Evolutionary conservation across 257 asterid genomes (phyloP).

Genomic region (Thymus quinquecostatus): DNA sequence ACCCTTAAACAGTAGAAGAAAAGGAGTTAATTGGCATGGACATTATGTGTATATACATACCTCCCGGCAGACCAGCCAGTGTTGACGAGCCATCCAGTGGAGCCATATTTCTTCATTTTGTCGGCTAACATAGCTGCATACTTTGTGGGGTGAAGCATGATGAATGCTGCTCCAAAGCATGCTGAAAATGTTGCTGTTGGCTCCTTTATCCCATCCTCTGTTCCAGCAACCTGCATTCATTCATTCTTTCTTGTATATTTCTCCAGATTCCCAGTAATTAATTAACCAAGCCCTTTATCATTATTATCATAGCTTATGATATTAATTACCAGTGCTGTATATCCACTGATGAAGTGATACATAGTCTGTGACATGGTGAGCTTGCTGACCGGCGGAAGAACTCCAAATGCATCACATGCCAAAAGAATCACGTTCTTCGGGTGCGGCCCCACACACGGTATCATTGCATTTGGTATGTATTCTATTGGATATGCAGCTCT

Average conservation of each 20-base stretch:
- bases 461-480: conserved; percentile 83
- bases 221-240: conserved; percentile 79
- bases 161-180: conserved; percentile 95
- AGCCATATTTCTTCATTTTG: conserved; percentile 82
- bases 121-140: conserved; percentile 92
- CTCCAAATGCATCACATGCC: conserved; percentile 98
- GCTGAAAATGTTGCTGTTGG: conserved; percentile 96
- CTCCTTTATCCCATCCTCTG: conserved; percentile 93
- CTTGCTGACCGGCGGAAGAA: conserved; percentile 96
- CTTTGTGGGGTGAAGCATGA: conserved; percentile 89
- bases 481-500: conserved; percentile 95
- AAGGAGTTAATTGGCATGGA: too few relatives aligned
- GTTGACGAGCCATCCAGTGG: conserved; percentile 95
- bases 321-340: conserved; percentile 76
- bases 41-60: conserved; percentile 32
- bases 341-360: conserved; percentile 97
- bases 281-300: too few relatives aligned
- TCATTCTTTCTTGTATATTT: too few relatives aligned
- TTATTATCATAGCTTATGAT: too few relatives aligned
- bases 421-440: conserved; percentile 87
- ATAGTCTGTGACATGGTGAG: conserved; percentile 81
- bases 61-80: conserved; percentile 99
- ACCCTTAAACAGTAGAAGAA: too few relatives aligned
- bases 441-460: conserved; percentile 95
- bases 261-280: too few relatives aligned